Base-by-base conservation (phyloP, 805 yeast genomes). In the Barnettozyma siamensis region DNA sequence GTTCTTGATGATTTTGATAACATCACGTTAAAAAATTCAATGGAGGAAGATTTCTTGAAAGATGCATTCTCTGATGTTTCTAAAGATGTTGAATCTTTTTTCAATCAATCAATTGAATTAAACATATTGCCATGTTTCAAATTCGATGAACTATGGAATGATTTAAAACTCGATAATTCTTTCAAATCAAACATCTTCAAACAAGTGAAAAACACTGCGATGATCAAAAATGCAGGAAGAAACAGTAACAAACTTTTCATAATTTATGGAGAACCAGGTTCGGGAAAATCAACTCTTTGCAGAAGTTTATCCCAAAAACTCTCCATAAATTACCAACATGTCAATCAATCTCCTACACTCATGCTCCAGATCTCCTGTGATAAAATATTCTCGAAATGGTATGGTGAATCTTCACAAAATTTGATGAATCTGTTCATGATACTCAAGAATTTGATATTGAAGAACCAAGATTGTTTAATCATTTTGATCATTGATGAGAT, bases 211-310 rank as follows among this genome's bases (percentile, higher is more conserved):
- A 36, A 16, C 41, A 17, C 31, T 11, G n/a, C 37, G n/a, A n/a
- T n/a, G n/a, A n/a, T n/a, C n/a, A n/a, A n/a, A n/a, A n/a, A n/a
- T n/a, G n/a, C n/a, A n/a, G n/a, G 10, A 7, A 17, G 5, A 17
- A 30, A 20, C 20, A 20, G 10, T 16, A 29, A 29, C 21, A 36
- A 51, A 29, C 35, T 62, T 5, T 41, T 60, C 11, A 38, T 62
- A 5, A 47, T 69, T 1, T 66, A 69, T 49, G 75, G 75, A 0
- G 69, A 73, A 3, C 73, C 75, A 4, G 75, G 75, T 1, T 66
- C 72, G 2, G 75, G 75, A 5, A 70, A 70, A 50, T 67, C 74
- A 1, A 65, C 71, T 2, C 38, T 69, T 4, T 65, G 71, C 33
- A 66, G 55, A 33, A 63, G 73, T 0, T 34, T 69, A 7, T 60